Evolutionary conservation across 768 basidiomycete genomes (phyloP).

Genomic region (Hericium coralloides): DNA sequence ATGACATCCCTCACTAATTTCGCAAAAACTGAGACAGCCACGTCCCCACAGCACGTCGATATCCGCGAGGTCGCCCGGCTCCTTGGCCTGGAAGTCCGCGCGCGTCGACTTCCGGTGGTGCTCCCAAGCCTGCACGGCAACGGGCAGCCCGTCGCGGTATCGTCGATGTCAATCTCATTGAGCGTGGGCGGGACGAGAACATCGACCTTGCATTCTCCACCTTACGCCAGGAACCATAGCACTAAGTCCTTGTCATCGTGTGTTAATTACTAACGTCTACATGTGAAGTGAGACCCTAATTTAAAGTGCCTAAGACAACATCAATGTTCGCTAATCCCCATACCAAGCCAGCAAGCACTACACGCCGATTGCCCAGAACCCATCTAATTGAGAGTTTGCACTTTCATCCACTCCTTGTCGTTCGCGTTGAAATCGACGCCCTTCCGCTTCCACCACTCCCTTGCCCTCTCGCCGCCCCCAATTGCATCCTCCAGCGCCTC

Average conservation of each 20-base stretch:
- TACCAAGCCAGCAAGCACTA: not conserved
- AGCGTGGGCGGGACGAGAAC: constrained; percentile 22
- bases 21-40: too few relatives aligned
- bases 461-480: constrained; percentile 65
- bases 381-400: constrained; percentile 57
- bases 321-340: not conserved
- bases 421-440: constrained; percentile 80
- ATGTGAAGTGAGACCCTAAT: too few relatives aligned
- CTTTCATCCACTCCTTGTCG: constrained; percentile 84
- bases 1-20: too few relatives aligned
- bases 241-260: too few relatives aligned
- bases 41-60: constrained; percentile 24
- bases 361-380: not conserved
- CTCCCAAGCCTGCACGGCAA: constrained; percentile 23
- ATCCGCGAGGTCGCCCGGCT: constrained; percentile 31
- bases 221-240: constrained; percentile 9
- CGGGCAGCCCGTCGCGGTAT: constrained; percentile 15
- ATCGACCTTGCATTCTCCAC: constrained; percentile 24
- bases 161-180: constrained; percentile 14
- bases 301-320: too few relatives aligned
- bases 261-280: too few relatives aligned
- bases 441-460: constrained; percentile 74
- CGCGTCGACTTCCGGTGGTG: constrained; percentile 23
- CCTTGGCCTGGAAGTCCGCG: constrained; percentile 27
- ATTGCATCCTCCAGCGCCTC: constrained; percentile 86